Percentiles rank a stretch among this genome's conserved stretches.
phyloP scores from a whole-genome alignment of 495 filamentous ascomycete species.

The Annulohypoxylon bovei region DNA sequence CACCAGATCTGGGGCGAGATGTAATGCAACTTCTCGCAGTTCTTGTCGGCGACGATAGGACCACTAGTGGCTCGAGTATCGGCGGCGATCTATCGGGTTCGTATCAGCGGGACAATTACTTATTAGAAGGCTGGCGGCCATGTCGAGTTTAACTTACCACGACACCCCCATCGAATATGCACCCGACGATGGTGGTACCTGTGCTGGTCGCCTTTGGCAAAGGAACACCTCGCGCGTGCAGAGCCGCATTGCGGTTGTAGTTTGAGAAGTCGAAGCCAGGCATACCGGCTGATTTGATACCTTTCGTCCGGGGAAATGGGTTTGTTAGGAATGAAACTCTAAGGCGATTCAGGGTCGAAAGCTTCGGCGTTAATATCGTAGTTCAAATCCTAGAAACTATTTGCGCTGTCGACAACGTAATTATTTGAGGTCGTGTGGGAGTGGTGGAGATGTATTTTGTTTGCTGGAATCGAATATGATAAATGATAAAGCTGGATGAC shows the following conservation, averaged over 20 bases:
- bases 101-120: conserved; percentile 13
- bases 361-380: conserved; percentile 2
- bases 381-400: background rate
- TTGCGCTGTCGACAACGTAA: conserved; percentile 6
- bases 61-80: conserved; percentile 98
- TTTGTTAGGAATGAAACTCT: background rate
- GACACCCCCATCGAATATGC: conserved; percentile 95
- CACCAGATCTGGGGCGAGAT: conserved; percentile 99
- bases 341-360: background rate
- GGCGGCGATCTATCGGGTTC: conserved; percentile 78
- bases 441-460: conserved; percentile 13
- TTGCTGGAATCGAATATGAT: conserved; percentile 11
- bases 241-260: conserved; percentile 95
- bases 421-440: background rate
- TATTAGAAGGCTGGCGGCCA: background rate
- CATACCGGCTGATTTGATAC: conserved; percentile 66
- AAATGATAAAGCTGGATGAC: conserved; percentile 35
- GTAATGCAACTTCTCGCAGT: conserved; percentile 99
- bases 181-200: conserved; percentile 99
- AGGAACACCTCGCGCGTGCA: conserved; percentile 92
- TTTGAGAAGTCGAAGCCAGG: conserved; percentile 99
- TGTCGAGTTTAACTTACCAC: conserved; percentile 67
- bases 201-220: conserved; percentile 98
- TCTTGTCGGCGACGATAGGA: conserved; percentile 99
- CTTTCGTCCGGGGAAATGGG: background rate